These are phyloP conservation scores for Kalanchoe fedtschenkoi DNA, from an alignment of 164 flowering plant genomes.

Conservation along the genomic window DNA sequence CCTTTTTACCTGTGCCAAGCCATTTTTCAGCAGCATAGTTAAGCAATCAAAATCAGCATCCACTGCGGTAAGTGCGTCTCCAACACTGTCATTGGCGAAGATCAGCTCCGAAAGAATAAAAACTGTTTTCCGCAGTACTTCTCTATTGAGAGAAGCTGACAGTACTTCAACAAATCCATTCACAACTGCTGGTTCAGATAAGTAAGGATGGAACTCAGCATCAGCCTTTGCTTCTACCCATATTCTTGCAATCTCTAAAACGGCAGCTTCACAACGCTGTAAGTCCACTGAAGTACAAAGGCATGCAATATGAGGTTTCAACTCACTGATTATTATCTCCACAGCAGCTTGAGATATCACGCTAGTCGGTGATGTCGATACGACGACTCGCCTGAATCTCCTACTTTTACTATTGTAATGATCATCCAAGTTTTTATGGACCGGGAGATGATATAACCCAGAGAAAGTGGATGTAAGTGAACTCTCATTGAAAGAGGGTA, in stretches of 20 bases:
- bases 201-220: constrained; percentile 37
- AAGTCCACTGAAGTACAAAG: constrained; percentile 56
- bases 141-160: constrained; percentile 47
- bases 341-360: constrained; percentile 67
- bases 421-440: constrained; percentile 14
- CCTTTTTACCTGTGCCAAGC: constrained; percentile 36
- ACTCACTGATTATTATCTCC: constrained; percentile 42
- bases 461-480: constrained; percentile 17
- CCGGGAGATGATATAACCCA: constrained; percentile 11
- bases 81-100: constrained; percentile 40
- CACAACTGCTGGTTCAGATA: constrained; percentile 43
- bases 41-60: constrained; percentile 61
- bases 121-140: constrained; percentile 44
- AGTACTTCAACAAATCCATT: constrained; percentile 44
- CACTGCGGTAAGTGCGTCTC: constrained; percentile 42
- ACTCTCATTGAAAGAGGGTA: constrained; percentile 19
- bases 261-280: constrained; percentile 61
- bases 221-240: constrained; percentile 53
- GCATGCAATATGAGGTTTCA: constrained; percentile 44
- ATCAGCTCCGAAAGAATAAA: constrained; percentile 55
- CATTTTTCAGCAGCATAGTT: constrained; percentile 55
- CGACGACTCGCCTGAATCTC: constrained; percentile 27
- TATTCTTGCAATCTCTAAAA: constrained; percentile 35
- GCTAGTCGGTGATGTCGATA: constrained; percentile 50
- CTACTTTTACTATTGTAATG: constrained; percentile 16